A percentile compares a stretch with the other conserved stretches of the same genome.
These are phyloP conservation scores for Fonsecaea erecta DNA, from an alignment of 2,329 filamentous ascomycete genomes.

Conservation along the genomic window DNA sequence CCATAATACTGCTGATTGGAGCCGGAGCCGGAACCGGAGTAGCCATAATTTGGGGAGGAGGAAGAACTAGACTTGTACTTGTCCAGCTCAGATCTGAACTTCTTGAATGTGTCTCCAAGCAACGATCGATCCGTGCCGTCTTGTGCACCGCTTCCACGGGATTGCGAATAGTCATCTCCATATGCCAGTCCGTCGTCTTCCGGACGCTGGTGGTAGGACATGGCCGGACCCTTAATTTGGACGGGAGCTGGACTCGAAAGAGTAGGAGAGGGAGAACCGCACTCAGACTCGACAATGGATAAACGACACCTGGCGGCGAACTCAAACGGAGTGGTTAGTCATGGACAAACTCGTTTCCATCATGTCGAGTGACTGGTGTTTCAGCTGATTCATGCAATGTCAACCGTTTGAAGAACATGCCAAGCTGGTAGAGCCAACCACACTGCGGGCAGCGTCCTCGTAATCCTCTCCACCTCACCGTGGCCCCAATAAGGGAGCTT, in stretches of 20 bases:
- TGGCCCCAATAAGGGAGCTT: conserved; percentile 1
- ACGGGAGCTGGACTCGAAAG: neutral
- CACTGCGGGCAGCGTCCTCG: neutral
- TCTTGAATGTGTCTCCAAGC: conserved; percentile 58
- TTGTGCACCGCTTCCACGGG: conserved; percentile 40
- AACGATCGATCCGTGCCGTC: conserved; percentile 55
- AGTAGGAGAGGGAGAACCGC: neutral
- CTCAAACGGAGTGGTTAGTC: neutral
- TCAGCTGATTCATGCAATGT: conserved; percentile 19
- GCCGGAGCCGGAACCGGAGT: conserved; percentile 37
- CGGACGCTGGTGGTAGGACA: conserved; percentile 30
- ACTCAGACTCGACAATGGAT: neutral
- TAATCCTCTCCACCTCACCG: neutral
- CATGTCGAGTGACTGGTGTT: conserved; percentile 5
- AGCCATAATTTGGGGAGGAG: conserved; percentile 33
- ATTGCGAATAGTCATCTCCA: conserved; percentile 54
- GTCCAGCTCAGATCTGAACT: conserved; percentile 48
- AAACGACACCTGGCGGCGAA: neutral
- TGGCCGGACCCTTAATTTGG: neutral
- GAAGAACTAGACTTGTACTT: conserved; percentile 31
- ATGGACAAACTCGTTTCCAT: conserved; percentile 9
- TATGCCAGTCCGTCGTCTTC: conserved; percentile 61
- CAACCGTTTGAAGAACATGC: conserved; percentile 6
- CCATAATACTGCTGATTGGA: conserved; percentile 36
- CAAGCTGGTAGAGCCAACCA: conserved; percentile 11